These are phyloP conservation scores for Cyclotella atomus DNA, from an alignment of 108 stramenopile species.

Conservation along the genomic window DNA sequence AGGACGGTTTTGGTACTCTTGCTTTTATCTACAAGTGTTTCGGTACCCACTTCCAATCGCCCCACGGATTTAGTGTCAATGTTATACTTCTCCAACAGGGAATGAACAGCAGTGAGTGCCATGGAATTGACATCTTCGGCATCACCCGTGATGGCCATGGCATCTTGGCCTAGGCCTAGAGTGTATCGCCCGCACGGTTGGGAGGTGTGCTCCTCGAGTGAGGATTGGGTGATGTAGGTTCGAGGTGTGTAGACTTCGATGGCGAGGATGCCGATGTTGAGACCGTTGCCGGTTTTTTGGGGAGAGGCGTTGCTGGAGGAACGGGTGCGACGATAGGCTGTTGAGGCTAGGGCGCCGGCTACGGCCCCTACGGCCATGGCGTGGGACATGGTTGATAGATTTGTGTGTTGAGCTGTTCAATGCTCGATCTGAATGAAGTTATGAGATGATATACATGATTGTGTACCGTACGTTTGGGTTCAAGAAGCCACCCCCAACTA, in stretches of 20 bases:
- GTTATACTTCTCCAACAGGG: conserved; percentile 93
- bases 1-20: conserved; percentile 96
- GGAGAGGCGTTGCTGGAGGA: neutral
- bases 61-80: conserved; percentile 89
- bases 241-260: conserved; percentile 96
- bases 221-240: conserved; percentile 89
- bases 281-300: conserved; percentile 42
- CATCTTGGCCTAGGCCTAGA: conserved; percentile 95
- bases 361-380: conserved; percentile 37
- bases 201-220: conserved; percentile 90
- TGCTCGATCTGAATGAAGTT: neutral
- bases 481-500: too few relatives aligned
- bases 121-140: conserved; percentile 96
- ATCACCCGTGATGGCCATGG: conserved; percentile 91
- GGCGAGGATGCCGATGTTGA: conserved; percentile 96
- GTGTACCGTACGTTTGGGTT: too few relatives aligned
- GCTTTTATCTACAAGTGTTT: conserved; percentile 97
- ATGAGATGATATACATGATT: neutral
- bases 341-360: conserved; percentile 57
- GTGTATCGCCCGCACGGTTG: conserved; percentile 93
- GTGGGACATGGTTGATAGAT: neutral
- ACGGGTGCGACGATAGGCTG: conserved; percentile 36
- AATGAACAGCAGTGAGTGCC: conserved; percentile 90
- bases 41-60: conserved; percentile 93
- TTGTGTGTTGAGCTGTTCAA: neutral